These are phyloP conservation scores for Trichophaea hybrida DNA, from an alignment of 2,329 filamentous ascomycete genomes.

Conservation along the genomic window DNA sequence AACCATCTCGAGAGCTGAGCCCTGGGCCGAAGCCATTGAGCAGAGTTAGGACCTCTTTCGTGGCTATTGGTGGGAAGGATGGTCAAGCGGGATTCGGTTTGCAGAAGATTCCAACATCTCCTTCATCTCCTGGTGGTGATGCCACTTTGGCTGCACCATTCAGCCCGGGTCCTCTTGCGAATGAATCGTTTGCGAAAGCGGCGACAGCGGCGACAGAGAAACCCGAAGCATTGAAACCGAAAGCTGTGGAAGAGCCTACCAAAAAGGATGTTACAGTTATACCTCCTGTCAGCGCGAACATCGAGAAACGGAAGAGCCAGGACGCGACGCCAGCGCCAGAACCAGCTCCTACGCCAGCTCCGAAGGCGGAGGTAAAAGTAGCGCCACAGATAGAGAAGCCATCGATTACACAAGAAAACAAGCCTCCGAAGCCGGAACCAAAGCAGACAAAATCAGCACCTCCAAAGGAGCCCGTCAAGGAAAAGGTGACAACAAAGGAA, in stretches of 20 bases:
- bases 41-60: conserved; percentile 25
- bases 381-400: not conserved
- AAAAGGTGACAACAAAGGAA: not conserved
- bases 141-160: not conserved
- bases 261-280: not conserved
- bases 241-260: not conserved
- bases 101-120: conserved; percentile 9
- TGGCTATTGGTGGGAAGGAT: conserved; percentile 21
- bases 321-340: not conserved
- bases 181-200: not conserved
- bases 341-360: not conserved
- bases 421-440: not conserved
- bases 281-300: not conserved
- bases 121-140: not conserved
- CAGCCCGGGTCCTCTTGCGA: not conserved
- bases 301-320: not conserved
- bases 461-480: not conserved
- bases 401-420: not conserved
- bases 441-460: not conserved
- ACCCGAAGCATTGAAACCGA: not conserved
- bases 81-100: conserved; percentile 18
- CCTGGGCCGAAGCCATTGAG: conserved; percentile 24
- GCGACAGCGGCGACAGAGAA: not conserved
- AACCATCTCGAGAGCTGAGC: conserved; percentile 19
- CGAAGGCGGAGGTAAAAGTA: not conserved